Conservation (phyloP, 345 rosid genomes). For the Turritis glabra region DNA sequence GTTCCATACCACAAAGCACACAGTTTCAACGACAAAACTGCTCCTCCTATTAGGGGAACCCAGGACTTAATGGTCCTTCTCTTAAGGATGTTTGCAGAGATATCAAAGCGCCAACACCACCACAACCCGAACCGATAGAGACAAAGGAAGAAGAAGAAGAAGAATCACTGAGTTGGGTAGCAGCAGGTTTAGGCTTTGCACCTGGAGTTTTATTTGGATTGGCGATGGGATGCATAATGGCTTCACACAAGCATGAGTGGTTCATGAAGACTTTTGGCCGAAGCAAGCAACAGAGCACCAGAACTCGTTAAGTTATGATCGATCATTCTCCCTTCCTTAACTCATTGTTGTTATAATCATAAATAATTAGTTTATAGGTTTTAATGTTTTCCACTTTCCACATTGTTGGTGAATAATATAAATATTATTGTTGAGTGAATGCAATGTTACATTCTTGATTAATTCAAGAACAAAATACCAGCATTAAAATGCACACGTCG, state of each 20-base stretch:
- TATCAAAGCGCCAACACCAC: neutral
- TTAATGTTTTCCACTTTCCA: too few species aligned
- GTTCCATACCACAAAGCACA: constrained; percentile 1
- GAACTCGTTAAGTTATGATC: neutral
- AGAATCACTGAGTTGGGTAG: neutral
- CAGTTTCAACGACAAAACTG: neutral
- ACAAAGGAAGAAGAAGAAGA: constrained; percentile 1
- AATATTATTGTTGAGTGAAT: too few species aligned
- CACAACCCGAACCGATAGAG: neutral
- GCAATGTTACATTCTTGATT: neutral
- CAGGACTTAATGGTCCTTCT: neutral
- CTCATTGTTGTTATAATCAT: neutral
- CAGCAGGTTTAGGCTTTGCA: neutral
- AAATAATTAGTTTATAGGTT: too few species aligned
- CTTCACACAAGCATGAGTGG: constrained; percentile 4
- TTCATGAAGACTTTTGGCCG: constrained; percentile 3
- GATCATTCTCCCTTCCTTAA: neutral
- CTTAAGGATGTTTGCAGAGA: neutral
- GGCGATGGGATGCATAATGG: neutral
- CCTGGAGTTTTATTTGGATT: neutral
- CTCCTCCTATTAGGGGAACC: neutral
- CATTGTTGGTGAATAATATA: too few species aligned
- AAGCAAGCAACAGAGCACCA: neutral
- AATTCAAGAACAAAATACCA: neutral
- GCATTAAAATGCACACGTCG: constrained; percentile 13